Base-by-base conservation (phyloP, 2,329 filamentous ascomycete genomes). In the Trichoderma afroharzianum region DNA sequence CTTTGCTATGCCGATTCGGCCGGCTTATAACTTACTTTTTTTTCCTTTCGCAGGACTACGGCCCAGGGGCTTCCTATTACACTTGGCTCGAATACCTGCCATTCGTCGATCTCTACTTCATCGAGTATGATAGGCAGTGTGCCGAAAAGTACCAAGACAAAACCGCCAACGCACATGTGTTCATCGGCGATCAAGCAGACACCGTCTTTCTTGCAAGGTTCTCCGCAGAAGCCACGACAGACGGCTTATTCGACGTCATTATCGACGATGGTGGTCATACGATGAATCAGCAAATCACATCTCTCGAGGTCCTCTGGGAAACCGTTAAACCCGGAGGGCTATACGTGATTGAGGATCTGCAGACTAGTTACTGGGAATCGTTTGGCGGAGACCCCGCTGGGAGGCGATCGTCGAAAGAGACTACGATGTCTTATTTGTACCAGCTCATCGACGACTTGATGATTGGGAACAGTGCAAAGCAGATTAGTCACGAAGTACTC, bases 11-110 rank as follows among this genome's bases (percentile, higher is more conserved):
- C 9, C 32, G 61, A 28, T 47, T 50, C 21, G 21, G 4, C n/a
- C 36, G 36, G 21, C 7, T 47, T 33, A 21, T 24, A 36, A 39
- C 14, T 9, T 1, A 39, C 14, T 9, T 1, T 28, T 28, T n/a
- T 28, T 36, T 21, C n/a, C n/a, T n/a, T n/a, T n/a, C n/a, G 9
- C 21, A 79, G 80, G 68, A 70, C 5, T 81, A 82, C 33, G 81
- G 80, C 7, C 80, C 81, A 0, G 81, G 81, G 3, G 78, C 79
- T 14, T 81, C 79, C 6, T 84, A 82, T 71, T 77, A 81, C 73
- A 81, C 81, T 18, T 83, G 81, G 81, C 77, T 81, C 3, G 81
- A 83, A 36, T 83, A 80, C 70, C 80, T 84, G 47, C 76, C 80
- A 1, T 67, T 79, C 18, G 76, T 84, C 9, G 79, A 83, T 32